phyloP scores from a whole-genome alignment of 176 grass and related monocot genomes.

The Cenchrus purpureus region DNA sequence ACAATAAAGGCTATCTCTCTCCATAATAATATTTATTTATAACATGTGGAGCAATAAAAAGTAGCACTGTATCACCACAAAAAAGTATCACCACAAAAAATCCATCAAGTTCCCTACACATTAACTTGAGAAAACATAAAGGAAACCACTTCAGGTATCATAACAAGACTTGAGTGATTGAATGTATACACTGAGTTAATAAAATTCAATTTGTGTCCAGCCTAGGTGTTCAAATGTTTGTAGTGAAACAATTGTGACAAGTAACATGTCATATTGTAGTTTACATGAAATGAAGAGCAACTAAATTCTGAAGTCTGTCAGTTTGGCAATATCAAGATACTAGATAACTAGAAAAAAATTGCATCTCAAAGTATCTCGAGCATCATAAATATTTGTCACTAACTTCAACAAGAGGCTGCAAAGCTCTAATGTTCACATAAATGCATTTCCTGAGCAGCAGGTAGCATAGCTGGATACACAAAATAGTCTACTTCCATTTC shows the following conservation, averaged over 20 bases:
- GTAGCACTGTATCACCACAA: not conserved
- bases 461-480: constrained; percentile 13
- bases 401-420: not conserved
- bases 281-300: not conserved
- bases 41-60: not conserved
- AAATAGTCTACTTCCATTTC: constrained; percentile 5
- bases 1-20: not conserved
- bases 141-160: not conserved
- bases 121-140: not conserved
- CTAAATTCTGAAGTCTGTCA: not conserved
- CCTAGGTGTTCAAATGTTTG: not conserved
- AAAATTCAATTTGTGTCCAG: not conserved
- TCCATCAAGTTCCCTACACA: not conserved
- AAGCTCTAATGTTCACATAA: not conserved
- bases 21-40: not conserved
- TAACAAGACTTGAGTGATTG: not conserved
- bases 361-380: not conserved
- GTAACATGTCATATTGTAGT: not conserved
- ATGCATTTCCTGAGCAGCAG: not conserved
- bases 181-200: not conserved
- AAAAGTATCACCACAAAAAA: not conserved
- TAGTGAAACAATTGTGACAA: not conserved
- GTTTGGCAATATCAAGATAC: not conserved
- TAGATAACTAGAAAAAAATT: not conserved
- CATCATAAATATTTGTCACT: not conserved